Evolutionary conservation across 2,329 filamentous ascomycete genomes (phyloP).

Genomic region (Macrophomina pseudophaseolina): DNA sequence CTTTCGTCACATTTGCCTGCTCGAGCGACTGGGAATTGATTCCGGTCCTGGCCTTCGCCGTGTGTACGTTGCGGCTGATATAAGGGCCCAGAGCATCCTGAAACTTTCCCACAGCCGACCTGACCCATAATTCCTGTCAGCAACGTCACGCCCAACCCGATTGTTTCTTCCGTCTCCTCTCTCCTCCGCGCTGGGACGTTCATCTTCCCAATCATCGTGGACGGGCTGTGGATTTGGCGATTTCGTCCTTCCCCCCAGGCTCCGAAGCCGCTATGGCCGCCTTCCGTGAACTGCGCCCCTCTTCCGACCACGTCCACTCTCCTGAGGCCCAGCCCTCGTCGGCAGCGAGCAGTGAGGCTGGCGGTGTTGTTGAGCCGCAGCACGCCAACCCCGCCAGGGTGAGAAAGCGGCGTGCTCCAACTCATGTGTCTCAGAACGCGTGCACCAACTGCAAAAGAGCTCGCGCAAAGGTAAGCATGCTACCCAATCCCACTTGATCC

Average conservation of each 20-base stretch:
- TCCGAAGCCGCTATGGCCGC: constrained; percentile 28
- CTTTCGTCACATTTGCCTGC: constrained; percentile 23
- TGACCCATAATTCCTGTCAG: constrained; percentile 11
- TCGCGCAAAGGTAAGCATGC: constrained; percentile 35
- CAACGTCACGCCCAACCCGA: not conserved
- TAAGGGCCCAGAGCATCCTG: constrained; percentile 9
- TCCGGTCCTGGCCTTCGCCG: constrained; percentile 12
- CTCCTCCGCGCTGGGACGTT: not conserved
- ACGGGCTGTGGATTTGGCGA: not conserved
- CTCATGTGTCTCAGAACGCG: constrained; percentile 36
- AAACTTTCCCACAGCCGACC: not conserved
- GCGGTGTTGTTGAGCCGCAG: constrained; percentile 7
- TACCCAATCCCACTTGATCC: not conserved
- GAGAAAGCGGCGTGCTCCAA: constrained; percentile 29
- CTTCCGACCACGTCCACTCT: constrained; percentile 18
- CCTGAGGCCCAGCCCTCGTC: constrained; percentile 17
- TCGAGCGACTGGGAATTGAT: constrained; percentile 3
- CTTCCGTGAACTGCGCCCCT: constrained; percentile 31
- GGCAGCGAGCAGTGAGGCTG: constrained; percentile 23
- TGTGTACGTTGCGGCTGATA: constrained; percentile 23
- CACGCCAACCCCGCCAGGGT: constrained; percentile 15
- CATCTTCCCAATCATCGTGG: constrained; percentile 5
- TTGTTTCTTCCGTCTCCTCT: not conserved
- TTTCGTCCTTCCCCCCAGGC: not conserved
- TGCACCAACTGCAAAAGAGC: constrained; percentile 38